Base-by-base conservation (phyloP, 805 yeast species). In the Nakazawaea peltata region DNA sequence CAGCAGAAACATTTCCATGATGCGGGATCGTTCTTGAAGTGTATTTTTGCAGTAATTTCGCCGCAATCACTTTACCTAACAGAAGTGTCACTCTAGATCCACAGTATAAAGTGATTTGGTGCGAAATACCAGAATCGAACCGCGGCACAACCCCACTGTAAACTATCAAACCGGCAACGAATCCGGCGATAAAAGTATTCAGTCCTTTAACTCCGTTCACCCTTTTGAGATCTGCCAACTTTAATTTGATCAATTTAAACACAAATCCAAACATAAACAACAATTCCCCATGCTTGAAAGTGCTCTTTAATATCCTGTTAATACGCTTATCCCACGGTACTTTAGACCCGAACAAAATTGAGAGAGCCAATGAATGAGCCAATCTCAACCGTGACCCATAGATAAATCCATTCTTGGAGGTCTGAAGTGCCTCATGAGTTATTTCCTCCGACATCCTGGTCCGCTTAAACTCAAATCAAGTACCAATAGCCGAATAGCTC, bases 81-180 rank as follows among this genome's bases (percentile, higher is more conserved):
- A 83, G 90, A 28, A 83, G 49, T 33, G 74, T 49, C 4, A 80
- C 84, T 28, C 94, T 63, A 3, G 85, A 74, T 37, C 78, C 69
- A 42, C 85, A 79, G 48, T 82, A 82, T 33, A 82, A 63, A 1
- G 87, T 82, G 44, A 82, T 71, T 54, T 81, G 88, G 42, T 75
- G 80, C n/a, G 82, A 66, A 19, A 81, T 77, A 4, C 50, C 30
- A 14, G 13, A 26, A 17, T 33, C 21, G 16, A 24, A 37, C 5
- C 37, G 18, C 6, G 8, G 11, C 5, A 33, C 4, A 4, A 26
- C 21, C 7, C 41, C 41, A 28, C 34, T 26, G 28, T 37, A 37
- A 9, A 37, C 34, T 8, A 37, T 15, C 3, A 18, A 23, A 13
- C 37, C 36, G 15, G 34, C 41, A 10, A 29, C 11, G 11, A 26